These are phyloP conservation scores for Petunia secreta DNA, from an alignment of 257 asterid genomes.

Conservation along the genomic window DNA sequence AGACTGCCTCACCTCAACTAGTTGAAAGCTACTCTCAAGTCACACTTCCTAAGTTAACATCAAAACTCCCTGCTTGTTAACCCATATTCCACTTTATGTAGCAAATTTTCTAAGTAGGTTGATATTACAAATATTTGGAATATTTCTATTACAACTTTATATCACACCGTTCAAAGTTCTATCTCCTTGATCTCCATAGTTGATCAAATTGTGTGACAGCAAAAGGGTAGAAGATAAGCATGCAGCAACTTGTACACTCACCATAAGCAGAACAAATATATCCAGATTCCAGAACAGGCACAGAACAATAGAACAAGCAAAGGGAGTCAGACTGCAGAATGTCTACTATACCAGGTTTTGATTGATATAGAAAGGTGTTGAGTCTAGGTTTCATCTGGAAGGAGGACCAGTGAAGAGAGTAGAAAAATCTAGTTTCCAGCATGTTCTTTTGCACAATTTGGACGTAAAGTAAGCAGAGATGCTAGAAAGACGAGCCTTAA, in stretches of 20 bases:
- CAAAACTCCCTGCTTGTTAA: neutral
- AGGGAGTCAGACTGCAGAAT: neutral
- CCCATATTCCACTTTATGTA: neutral
- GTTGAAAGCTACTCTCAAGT: neutral
- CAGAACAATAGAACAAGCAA: neutral
- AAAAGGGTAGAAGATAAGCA: neutral
- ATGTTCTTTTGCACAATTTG: neutral
- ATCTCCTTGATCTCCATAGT: neutral
- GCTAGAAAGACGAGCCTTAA: neutral
- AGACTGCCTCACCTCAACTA: neutral
- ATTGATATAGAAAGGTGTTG: neutral
- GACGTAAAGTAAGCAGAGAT: neutral
- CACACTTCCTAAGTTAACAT: neutral
- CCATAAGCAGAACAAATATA: neutral
- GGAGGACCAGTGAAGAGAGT: neutral
- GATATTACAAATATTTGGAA: neutral
- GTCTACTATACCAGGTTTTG: neutral
- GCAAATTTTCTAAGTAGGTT: neutral
- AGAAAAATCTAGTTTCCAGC: neutral
- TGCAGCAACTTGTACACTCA: neutral
- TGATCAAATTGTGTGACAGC: neutral
- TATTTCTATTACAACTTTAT: neutral
- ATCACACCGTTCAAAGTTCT: neutral
- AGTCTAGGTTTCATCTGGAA: neutral
- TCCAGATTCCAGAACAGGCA: neutral